Evolutionary conservation across 2,329 filamentous ascomycete species (phyloP), one percentile per base, ranked within the genome.

Genomic region (Aspergillus sp.): DNA sequence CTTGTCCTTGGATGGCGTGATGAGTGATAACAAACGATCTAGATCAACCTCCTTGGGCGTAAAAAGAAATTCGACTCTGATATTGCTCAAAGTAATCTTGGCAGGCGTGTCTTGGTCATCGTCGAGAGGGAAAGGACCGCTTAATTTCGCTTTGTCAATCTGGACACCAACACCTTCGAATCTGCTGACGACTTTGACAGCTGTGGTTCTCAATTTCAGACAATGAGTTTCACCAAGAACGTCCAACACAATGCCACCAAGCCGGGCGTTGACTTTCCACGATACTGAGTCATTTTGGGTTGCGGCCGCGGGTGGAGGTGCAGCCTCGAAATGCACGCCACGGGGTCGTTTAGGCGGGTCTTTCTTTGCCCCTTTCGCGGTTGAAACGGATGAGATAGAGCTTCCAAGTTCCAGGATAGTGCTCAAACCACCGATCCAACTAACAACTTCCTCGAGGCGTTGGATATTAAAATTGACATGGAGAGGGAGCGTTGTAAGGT

Each of bases 1-100:
- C 50, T 90, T 89, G 63, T 93, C 83, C 51, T 90, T 93, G 0
- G 90, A 95, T 0, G 93, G 94, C 6, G 87, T 95, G 43, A 98
- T 87, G 40, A 98, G 76, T 41, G 87, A 85, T 0, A 98, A 71
- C 1, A 98, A 75, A 30, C 84, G 81, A 57, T 90, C 86, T 0
- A 98, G 74, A 62, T 98, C 93, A 12, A 76, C 72, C 53, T 95
- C 85, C 48, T 85, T 84, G 0, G 93, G 91, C 1, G 78, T 69
- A 48, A 78, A 77, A 2, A 89, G 67, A 56, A 87, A 95, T 46
- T 91, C 85, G 26, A 93, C 60, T 2, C 84, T 77, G 26, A 88
- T 81, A 39, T 83, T 83, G 28, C 70, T 72, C 3, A 95, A 58
- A 2, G 84, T 79, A 5, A 83, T 71, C 13, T 73, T 74, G 0